Percentiles rank a stretch among this genome's conserved stretches.
These are phyloP conservation scores for Myriangium duriaei DNA, from an alignment of 2,329 filamentous ascomycete species.

Conservation along the genomic window DNA sequence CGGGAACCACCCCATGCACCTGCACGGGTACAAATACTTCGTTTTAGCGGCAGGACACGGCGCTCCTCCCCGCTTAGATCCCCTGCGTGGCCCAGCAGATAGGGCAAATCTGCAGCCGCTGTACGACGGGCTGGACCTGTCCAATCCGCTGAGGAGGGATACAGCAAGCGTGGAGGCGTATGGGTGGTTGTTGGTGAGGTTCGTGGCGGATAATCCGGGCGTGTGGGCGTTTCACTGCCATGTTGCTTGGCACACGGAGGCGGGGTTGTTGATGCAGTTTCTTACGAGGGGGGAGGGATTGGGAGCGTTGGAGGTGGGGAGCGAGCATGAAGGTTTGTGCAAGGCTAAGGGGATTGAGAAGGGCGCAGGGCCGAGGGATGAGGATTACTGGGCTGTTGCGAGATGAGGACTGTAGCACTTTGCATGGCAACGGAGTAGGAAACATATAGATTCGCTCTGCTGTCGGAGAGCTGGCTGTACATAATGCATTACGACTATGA, in stretches of 20 bases:
- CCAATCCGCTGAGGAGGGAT: constrained; percentile 38
- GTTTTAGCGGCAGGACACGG: constrained; percentile 25
- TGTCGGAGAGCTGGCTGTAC: too few species aligned
- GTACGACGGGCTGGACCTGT: constrained; percentile 24
- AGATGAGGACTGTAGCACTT: too few species aligned
- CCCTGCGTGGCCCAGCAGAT: constrained; percentile 15
- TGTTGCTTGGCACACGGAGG: constrained; percentile 46
- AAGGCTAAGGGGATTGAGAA: constrained; percentile 33
- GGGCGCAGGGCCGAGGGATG: constrained; percentile 39
- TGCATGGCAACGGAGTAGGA: too few species aligned
- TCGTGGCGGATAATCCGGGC: constrained; percentile 46
- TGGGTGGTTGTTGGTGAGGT: constrained; percentile 42
- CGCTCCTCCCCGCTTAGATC: constrained; percentile 18
- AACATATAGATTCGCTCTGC: too few species aligned
- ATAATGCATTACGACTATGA: too few species aligned
- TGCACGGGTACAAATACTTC: constrained; percentile 27
- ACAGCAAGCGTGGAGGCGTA: constrained; percentile 42
- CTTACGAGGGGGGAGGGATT: constrained; percentile 38
- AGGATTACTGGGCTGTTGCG: constrained; percentile 17
- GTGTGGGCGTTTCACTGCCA: constrained; percentile 49
- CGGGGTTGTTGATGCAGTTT: constrained; percentile 49
- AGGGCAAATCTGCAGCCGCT: constrained; percentile 19
- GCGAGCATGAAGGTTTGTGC: constrained; percentile 36
- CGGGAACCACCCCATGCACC: constrained; percentile 24
- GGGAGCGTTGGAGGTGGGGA: constrained; percentile 30